Conservation (phyloP, 164 flowering plant species). For the Vitis riparia region DNA sequence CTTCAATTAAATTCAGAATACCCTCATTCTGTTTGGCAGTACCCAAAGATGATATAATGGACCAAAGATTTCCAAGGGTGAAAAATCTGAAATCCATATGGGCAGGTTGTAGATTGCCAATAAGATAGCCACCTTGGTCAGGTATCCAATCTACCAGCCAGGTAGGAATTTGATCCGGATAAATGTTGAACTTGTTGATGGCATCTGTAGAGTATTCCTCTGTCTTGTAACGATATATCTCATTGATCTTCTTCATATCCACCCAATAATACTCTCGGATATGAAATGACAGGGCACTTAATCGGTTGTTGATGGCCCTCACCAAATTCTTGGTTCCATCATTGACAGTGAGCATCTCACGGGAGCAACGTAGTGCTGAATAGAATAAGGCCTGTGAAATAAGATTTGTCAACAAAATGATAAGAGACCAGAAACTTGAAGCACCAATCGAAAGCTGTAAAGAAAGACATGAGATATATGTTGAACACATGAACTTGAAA, state of each 20-base stretch:
- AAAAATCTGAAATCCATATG: conserved; percentile 54
- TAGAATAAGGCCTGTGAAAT: conserved; percentile 44
- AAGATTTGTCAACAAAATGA: neutral
- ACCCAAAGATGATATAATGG: conserved; percentile 41
- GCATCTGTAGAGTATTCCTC: conserved; percentile 54
- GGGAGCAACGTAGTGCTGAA: conserved; percentile 40
- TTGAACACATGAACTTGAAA: neutral
- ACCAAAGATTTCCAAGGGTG: conserved; percentile 51
- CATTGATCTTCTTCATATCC: conserved; percentile 45
- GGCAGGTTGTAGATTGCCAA: conserved; percentile 49
- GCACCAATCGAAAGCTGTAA: neutral
- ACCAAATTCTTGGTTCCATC: conserved; percentile 40
- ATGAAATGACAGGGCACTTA: conserved; percentile 50
- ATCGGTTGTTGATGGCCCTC: conserved; percentile 36
- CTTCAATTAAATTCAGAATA: conserved; percentile 45
- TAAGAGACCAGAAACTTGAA: neutral
- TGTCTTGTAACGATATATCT: conserved; percentile 51
- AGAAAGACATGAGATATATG: neutral
- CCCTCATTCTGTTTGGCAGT: conserved; percentile 39
- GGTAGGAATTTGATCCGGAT: conserved; percentile 50
- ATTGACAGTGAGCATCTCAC: conserved; percentile 43
- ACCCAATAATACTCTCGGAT: conserved; percentile 51
- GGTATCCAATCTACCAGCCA: conserved; percentile 55
- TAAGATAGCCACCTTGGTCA: conserved; percentile 40
- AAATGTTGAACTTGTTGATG: conserved; percentile 45